These are phyloP conservation scores for Calonectria naviculata DNA, from an alignment of 2,329 filamentous ascomycete genomes.

Conservation along the genomic window DNA sequence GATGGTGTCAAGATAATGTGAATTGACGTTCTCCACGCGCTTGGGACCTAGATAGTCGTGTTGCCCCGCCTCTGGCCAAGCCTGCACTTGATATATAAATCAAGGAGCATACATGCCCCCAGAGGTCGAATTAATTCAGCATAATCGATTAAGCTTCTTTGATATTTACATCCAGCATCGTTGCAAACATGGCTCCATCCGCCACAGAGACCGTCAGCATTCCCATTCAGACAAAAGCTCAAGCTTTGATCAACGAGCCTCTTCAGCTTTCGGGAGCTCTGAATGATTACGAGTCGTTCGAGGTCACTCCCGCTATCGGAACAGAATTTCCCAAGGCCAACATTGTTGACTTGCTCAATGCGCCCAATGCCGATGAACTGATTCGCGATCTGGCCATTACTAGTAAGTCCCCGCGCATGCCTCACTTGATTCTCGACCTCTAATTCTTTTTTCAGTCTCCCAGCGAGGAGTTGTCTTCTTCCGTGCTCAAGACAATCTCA, in stretches of 20 bases:
- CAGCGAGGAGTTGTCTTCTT: conserved; percentile 78
- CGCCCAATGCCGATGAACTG: conserved; percentile 71
- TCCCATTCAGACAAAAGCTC: conserved; percentile 20
- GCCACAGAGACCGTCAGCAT: conserved; percentile 21
- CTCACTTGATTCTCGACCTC: not conserved
- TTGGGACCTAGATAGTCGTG: not conserved
- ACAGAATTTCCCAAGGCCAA: conserved; percentile 69
- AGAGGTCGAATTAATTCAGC: not conserved
- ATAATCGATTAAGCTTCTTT: not conserved
- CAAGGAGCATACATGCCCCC: not conserved
- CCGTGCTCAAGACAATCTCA: conserved; percentile 70
- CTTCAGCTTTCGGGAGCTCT: conserved; percentile 62
- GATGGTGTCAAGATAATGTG: conserved; percentile 12
- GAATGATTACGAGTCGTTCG: conserved; percentile 64
- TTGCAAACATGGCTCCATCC: conserved; percentile 31
- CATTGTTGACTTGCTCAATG: conserved; percentile 69
- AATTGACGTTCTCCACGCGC: conserved; percentile 12
- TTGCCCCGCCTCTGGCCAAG: not conserved
- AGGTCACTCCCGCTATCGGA: conserved; percentile 71
- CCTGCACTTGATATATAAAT: not conserved
- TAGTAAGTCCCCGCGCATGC: conserved; percentile 54
- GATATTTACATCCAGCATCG: not conserved
- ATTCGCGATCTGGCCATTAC: conserved; percentile 75
- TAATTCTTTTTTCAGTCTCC: conserved; percentile 61
- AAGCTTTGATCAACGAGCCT: conserved; percentile 49